A percentile compares a stretch with the other conserved stretches of the same genome.
phyloP scores from a whole-genome alignment of 148 eudicot species.

The Rhododendron vialii region DNA sequence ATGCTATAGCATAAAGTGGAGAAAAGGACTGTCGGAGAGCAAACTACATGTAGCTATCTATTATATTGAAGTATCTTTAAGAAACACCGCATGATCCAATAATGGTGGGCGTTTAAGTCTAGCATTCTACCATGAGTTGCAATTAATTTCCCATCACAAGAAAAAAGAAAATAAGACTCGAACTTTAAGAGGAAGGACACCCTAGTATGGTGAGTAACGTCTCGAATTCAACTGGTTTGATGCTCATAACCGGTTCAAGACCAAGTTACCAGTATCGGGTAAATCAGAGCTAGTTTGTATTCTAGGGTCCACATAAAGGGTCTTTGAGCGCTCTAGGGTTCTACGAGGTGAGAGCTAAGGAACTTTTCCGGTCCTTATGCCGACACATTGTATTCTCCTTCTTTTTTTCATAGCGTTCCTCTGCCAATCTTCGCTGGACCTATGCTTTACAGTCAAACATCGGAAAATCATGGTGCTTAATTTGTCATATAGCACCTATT shows the following conservation, averaged over 20 bases:
- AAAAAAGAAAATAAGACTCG: background rate
- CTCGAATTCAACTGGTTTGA: background rate
- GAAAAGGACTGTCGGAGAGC: background rate
- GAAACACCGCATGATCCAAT: background rate
- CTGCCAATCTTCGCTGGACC: background rate
- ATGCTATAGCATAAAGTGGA: background rate
- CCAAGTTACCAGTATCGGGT: background rate
- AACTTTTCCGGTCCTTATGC: background rate
- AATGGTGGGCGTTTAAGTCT: background rate
- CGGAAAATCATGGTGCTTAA: background rate
- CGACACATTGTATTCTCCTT: background rate
- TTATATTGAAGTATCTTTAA: background rate
- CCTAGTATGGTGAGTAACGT: background rate
- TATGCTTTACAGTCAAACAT: background rate
- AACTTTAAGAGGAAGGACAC: background rate
- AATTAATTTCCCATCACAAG: background rate
- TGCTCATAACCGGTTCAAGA: background rate
- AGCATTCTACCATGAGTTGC: conserved; percentile 1
- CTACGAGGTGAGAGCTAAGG: background rate
- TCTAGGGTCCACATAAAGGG: background rate
- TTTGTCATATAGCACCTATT: background rate
- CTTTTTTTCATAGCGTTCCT: background rate
- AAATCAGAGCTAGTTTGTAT: background rate
- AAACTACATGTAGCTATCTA: background rate
- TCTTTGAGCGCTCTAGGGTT: background rate